Percentiles rank a stretch among this genome's conserved stretches.
Conservation (phyloP, 768 basidiomycete species). For the Tricholoma flavovirens region DNA sequence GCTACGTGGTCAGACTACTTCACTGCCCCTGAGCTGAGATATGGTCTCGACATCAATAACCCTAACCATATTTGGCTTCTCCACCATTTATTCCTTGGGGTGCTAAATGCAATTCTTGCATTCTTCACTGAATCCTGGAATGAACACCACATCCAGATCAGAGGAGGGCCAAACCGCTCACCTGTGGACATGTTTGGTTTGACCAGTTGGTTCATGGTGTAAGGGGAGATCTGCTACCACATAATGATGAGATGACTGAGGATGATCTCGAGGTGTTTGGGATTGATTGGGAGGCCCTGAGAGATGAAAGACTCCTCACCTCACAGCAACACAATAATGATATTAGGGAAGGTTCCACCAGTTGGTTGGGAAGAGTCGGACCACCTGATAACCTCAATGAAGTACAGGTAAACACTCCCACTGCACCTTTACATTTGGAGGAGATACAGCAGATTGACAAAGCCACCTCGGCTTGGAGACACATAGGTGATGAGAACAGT, state of each 20-base stretch:
- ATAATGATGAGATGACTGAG: constrained; percentile 5
- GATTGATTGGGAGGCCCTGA: too few relatives aligned
- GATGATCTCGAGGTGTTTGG: constrained; percentile 20
- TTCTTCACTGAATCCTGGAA: constrained; percentile 30
- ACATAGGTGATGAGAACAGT: neutral
- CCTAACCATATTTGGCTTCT: too few relatives aligned
- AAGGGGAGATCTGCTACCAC: constrained; percentile 2
- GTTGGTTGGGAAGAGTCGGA: neutral
- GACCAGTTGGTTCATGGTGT: constrained; percentile 24
- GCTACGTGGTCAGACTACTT: constrained; percentile 29
- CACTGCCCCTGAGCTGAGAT: constrained; percentile 20
- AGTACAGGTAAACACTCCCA: too few relatives aligned
- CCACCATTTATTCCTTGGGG: constrained; percentile 28
- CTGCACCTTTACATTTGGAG: neutral
- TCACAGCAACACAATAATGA: neutral
- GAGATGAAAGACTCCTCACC: constrained; percentile 9
- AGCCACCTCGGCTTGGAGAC: neutral
- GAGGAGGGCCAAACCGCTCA: constrained; percentile 15
- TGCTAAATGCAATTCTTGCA: constrained; percentile 22
- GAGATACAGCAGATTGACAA: neutral
- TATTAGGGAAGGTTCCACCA: neutral
- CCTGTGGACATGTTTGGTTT: constrained; percentile 28
- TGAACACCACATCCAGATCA: constrained; percentile 22
- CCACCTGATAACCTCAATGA: neutral
- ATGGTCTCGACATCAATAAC: constrained; percentile 25